Evolutionary conservation across 768 basidiomycete genomes (phyloP).

Genomic region (Kwoniella sp.): DNA sequence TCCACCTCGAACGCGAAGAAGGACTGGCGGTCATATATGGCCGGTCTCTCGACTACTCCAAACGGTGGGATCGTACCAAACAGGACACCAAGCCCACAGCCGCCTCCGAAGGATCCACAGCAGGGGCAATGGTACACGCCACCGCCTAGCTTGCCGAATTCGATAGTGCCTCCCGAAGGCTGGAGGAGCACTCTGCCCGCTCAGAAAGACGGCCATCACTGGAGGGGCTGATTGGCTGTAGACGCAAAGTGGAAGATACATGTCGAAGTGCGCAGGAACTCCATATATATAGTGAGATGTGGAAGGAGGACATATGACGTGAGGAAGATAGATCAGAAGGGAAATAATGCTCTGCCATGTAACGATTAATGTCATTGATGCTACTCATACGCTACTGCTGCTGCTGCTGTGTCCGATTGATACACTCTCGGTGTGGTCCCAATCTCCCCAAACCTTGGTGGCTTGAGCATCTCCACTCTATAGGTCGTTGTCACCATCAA

Average conservation of each 20-base stretch:
- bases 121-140: slow-evolving; percentile 44
- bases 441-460: too few species aligned
- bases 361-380: not conserved
- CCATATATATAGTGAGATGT: not conserved
- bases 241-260: too few species aligned
- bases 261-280: too few species aligned
- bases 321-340: not conserved
- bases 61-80: slow-evolving; percentile 17
- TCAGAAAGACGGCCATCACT: slow-evolving; percentile 38
- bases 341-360: not conserved
- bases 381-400: slow-evolving; percentile 5
- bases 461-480: too few species aligned
- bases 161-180: slow-evolving; percentile 47
- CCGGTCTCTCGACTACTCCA: slow-evolving; percentile 21
- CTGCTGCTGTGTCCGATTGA: too few species aligned
- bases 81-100: slow-evolving; percentile 35
- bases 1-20: slow-evolving; percentile 7
- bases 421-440: too few species aligned
- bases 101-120: slow-evolving; percentile 28
- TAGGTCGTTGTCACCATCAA: too few species aligned
- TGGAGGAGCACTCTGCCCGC: slow-evolving; percentile 42
- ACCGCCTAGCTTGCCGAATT: slow-evolving; percentile 43
- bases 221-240: slow-evolving; percentile 32
- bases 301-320: not conserved
- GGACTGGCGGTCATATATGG: slow-evolving; percentile 48